These are phyloP conservation scores for Angomonas ambiguus DNA, from an alignment of 208 protist species.

Conservation along the genomic window DNA sequence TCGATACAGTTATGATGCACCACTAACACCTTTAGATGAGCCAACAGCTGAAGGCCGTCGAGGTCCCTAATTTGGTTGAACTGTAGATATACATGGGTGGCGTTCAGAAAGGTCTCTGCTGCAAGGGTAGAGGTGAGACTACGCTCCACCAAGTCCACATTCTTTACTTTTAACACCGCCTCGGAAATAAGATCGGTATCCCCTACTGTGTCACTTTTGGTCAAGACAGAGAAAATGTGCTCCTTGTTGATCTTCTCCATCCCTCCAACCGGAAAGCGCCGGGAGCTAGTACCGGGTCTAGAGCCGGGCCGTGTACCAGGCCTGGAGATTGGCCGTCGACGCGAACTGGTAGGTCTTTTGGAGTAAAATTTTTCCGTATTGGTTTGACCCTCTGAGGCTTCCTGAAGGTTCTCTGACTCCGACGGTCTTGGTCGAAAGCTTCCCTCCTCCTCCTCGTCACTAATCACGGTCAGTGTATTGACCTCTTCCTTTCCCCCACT, in stretches of 20 bases:
- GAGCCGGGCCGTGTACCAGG: slow-evolving; percentile 6
- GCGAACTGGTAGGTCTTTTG: neutral
- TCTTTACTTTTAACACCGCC: slow-evolving; percentile 40
- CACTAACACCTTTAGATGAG: slow-evolving; percentile 59
- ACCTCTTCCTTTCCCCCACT: neutral
- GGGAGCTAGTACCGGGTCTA: neutral
- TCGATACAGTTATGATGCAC: slow-evolving; percentile 66
- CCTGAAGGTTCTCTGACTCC: neutral
- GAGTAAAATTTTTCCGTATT: neutral
- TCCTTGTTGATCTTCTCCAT: neutral
- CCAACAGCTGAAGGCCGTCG: slow-evolving; percentile 59
- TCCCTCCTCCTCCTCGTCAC: neutral
- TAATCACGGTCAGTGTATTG: neutral
- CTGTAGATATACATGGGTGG: slow-evolving; percentile 75
- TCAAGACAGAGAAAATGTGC: slow-evolving; percentile 29
- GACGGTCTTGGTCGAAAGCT: neutral
- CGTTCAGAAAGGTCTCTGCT: slow-evolving; percentile 66
- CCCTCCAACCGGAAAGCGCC: neutral
- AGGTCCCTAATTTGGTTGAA: slow-evolving; percentile 54
- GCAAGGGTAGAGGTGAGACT: slow-evolving; percentile 27
- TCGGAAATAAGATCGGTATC: slow-evolving; percentile 59
- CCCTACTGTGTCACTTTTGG: slow-evolving; percentile 33
- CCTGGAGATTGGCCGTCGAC: neutral
- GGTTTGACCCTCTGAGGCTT: neutral
- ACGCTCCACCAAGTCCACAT: slow-evolving; percentile 45